Base-by-base conservation (phyloP, 768 basidiomycete genomes). In the Dioszegia crocea region DNA sequence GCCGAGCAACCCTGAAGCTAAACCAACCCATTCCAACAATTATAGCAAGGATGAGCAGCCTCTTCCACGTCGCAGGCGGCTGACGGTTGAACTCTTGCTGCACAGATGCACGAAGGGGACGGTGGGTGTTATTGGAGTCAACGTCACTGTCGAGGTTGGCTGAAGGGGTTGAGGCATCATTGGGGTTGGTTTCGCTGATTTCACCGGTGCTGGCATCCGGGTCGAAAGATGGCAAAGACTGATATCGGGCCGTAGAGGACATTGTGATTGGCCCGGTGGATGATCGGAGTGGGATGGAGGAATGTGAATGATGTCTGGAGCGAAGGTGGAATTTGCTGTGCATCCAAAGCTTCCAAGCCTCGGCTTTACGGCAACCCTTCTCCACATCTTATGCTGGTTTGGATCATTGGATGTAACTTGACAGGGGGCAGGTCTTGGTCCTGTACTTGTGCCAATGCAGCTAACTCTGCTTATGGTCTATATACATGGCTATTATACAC, bases 1-100 rank as follows among this genome's bases (percentile, higher is more conserved):
- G 39, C 21, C 53, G 55, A 16, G 68, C 70, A 5, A 83, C 57
- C 21, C 77, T 73, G 26, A 81, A 75, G 5, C 73, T 79, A 8
- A 82, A 50, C 82, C 81, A 84, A 54, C 82, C 79, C 52, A 83
- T 64, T 9, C 80, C 50, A 2, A 79, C 59, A 26, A 82, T 59
- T 51, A 80, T 71, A 2, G 80, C 26, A 14, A 86, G 55, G 24
- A 85, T 71, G 0, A 78, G 77, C 0, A 78, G 67, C 23, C 84
- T 80, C 63, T 82, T 84, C 77, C 81, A 81, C 19, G 70, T 66
- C 3, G 82, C 78, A 1, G 81, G 81, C 17, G 78, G 62, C 0
- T 80, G 78, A 41, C 68, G 75, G 55, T 81, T 78, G 74, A 84
- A 84, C 44, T 73, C 74, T 39, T 59, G 63, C 53, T 65, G 68